Conservation (phyloP, 495 filamentous ascomycete genomes). For the Podospora tetraspora region DNA sequence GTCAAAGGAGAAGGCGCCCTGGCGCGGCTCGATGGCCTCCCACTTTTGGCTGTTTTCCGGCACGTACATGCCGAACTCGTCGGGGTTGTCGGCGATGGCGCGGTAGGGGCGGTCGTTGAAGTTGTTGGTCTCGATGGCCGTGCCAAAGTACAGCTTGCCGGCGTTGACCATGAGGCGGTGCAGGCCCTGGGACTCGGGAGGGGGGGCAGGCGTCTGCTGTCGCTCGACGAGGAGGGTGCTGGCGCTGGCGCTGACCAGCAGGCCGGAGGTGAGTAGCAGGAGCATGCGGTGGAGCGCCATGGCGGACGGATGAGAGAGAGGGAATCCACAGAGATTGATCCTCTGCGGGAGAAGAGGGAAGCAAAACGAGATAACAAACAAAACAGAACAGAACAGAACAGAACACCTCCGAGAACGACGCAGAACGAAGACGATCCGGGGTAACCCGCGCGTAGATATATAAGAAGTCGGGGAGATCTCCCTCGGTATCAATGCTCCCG, state of each 20-base stretch:
- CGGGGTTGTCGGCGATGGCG: slow-evolving; percentile 38
- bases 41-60: slow-evolving; percentile 56
- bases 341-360: neutral
- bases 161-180: slow-evolving; percentile 26
- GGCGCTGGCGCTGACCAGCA: slow-evolving; percentile 2
- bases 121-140: slow-evolving; percentile 27
- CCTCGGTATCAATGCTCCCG: neutral
- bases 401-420: neutral
- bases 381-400: neutral
- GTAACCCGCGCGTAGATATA: neutral
- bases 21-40: slow-evolving; percentile 33
- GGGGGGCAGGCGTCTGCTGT: neutral
- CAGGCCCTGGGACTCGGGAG: slow-evolving; percentile 12
- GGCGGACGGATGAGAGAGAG: neutral
- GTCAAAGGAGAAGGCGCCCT: slow-evolving; percentile 44
- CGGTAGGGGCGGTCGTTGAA: slow-evolving; percentile 47
- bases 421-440: neutral
- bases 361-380: neutral
- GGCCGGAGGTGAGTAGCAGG: neutral
- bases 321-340: too few relatives aligned
- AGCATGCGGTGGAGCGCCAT: neutral
- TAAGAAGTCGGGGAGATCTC: neutral
- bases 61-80: slow-evolving; percentile 54
- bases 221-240: neutral
- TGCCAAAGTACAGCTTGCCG: slow-evolving; percentile 30